phyloP scores from a whole-genome alignment of 208 protist genomes.

The Trypanosoma theileri region DNA sequence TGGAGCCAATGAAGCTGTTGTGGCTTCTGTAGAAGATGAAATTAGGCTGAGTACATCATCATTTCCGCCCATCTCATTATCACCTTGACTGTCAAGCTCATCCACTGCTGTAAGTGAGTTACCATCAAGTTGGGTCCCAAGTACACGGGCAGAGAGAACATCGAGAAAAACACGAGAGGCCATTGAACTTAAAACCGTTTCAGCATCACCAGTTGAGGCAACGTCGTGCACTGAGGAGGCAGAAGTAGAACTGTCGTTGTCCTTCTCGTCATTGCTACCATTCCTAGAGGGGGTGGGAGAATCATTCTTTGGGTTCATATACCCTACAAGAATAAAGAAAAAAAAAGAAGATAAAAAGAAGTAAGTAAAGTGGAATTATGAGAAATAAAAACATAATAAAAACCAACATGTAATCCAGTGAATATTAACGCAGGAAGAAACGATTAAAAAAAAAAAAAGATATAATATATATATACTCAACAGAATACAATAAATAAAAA shows the following conservation, averaged over 20 bases:
- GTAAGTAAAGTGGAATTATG: background rate
- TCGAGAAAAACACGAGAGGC: constrained; percentile 36
- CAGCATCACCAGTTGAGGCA: background rate
- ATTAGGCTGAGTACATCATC: constrained; percentile 18
- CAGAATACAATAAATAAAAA: background rate
- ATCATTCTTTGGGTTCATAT: constrained; percentile 9
- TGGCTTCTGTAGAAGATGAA: background rate
- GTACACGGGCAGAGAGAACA: constrained; percentile 40
- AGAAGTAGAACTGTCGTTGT: background rate
- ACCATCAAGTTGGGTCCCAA: constrained; percentile 23
- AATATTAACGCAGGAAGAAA: too few relatives aligned
- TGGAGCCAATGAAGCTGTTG: constrained; percentile 15
- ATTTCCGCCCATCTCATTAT: background rate
- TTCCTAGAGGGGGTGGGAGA: background rate
- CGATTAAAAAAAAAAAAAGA: background rate
- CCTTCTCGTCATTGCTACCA: background rate
- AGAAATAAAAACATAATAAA: background rate
- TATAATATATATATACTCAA: background rate
- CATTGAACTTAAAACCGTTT: constrained; percentile 19
- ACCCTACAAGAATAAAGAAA: background rate
- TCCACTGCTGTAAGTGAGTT: background rate
- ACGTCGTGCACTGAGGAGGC: background rate
- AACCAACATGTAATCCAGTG: background rate
- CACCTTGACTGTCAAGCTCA: background rate
- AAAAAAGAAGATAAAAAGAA: background rate